A percentile compares a stretch with the other conserved stretches of the same genome.
These are phyloP conservation scores for Leptosphaerulina australis DNA, from an alignment of 2,329 filamentous ascomycete genomes.

Conservation along the genomic window DNA sequence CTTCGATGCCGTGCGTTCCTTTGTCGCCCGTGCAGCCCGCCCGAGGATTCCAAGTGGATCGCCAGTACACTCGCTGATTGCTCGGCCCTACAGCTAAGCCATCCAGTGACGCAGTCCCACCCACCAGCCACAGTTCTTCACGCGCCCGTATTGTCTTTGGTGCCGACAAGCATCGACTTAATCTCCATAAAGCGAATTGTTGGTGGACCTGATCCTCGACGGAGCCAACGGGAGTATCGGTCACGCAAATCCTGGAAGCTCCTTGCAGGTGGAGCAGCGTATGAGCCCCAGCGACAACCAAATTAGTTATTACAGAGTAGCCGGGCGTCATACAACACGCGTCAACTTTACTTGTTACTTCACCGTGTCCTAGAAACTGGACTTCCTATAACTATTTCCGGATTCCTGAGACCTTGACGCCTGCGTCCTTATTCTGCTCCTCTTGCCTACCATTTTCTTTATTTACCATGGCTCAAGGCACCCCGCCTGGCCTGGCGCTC, in stretches of 20 bases:
- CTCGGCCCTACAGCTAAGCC: slow-evolving; percentile 25
- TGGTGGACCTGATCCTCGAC: slow-evolving; percentile 18
- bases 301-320: slow-evolving; percentile 22
- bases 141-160: slow-evolving; percentile 23
- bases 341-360: slow-evolving; percentile 25
- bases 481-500: slow-evolving; percentile 32
- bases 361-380: slow-evolving; percentile 7
- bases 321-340: slow-evolving; percentile 41
- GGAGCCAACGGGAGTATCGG: slow-evolving; percentile 14
- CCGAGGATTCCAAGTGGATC: slow-evolving; percentile 7
- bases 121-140: slow-evolving; percentile 30
- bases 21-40: slow-evolving; percentile 10
- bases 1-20: slow-evolving; percentile 18
- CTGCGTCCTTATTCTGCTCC: slow-evolving; percentile 5
- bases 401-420: slow-evolving; percentile 6
- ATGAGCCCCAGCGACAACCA: slow-evolving; percentile 38
- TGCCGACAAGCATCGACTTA: slow-evolving; percentile 26
- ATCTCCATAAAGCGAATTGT: slow-evolving; percentile 19
- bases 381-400: slow-evolving; percentile 1
- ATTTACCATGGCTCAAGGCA: slow-evolving; percentile 33
- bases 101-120: slow-evolving; percentile 26
- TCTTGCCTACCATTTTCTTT: slow-evolving; percentile 11
- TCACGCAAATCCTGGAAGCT: slow-evolving; percentile 16
- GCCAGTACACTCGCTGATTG: slow-evolving; percentile 15
- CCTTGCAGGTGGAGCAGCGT: slow-evolving; percentile 20